A percentile compares a stretch with the other conserved stretches of the same genome.
phyloP scores from a whole-genome alignment of 2,329 filamentous ascomycete genomes.

The Xylaria sp. region DNA sequence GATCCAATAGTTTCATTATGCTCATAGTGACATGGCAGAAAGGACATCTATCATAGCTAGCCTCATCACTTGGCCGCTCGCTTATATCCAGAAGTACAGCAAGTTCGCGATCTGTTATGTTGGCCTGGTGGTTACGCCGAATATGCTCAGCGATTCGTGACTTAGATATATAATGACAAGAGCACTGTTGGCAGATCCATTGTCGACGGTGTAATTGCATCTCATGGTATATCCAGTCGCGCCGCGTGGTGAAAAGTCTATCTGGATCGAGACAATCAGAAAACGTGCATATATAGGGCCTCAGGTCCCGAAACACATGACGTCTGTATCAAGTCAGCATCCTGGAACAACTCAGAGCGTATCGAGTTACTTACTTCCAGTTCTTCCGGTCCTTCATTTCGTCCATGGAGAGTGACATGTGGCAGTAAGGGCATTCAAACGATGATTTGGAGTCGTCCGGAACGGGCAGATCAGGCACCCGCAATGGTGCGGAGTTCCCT shows the following conservation, averaged over 20 bases:
- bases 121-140: background rate
- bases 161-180: background rate
- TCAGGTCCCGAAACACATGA: slow-evolving; percentile 17
- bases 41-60: background rate
- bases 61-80: slow-evolving; percentile 7
- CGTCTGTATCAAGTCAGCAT: background rate
- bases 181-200: slow-evolving; percentile 9
- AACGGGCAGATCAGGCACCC: background rate
- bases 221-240: slow-evolving; percentile 21
- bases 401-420: background rate
- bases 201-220: slow-evolving; percentile 15
- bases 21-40: background rate
- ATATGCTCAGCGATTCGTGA: background rate
- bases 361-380: slow-evolving; percentile 11
- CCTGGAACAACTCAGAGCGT: background rate
- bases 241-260: slow-evolving; percentile 4
- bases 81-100: slow-evolving; percentile 5
- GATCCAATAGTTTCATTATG: background rate
- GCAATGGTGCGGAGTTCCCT: background rate
- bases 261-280: slow-evolving; percentile 1
- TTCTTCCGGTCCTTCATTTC: background rate
- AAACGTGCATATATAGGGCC: slow-evolving; percentile 21
- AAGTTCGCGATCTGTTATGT: background rate
- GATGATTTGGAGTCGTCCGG: background rate
- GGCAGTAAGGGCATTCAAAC: slow-evolving; percentile 17